phyloP scores from a whole-genome alignment of 2,329 filamentous ascomycete genomes.

The Dryadomyces quercus-mongolicae region DNA sequence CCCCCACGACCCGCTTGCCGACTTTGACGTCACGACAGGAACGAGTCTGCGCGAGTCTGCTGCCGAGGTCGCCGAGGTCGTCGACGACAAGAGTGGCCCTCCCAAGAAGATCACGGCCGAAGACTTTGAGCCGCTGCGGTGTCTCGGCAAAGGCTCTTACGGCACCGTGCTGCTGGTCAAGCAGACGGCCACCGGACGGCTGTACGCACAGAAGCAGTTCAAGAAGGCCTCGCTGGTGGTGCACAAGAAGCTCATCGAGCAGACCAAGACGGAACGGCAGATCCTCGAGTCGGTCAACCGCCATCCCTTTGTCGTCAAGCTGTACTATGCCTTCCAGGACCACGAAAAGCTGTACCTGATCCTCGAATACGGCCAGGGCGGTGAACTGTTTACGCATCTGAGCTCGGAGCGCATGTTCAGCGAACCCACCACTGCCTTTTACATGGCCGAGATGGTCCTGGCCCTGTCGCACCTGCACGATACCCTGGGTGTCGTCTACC shows the following conservation, averaged over 20 bases:
- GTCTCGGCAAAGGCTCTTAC: constrained; percentile 91
- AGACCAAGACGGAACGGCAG: constrained; percentile 91
- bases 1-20: not conserved
- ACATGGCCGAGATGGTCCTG: constrained; percentile 96
- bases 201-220: constrained; percentile 98
- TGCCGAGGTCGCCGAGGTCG: no score
- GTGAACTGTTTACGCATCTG: constrained; percentile 92
- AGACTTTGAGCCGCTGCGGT: constrained; percentile 84
- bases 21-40: not conserved
- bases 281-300: constrained; percentile 94
- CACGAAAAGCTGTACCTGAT: constrained; percentile 96
- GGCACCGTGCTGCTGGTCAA: constrained; percentile 91
- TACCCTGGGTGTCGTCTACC: constrained; percentile 87
- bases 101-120: constrained; percentile 78
- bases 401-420: constrained; percentile 91
- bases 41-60: not conserved
- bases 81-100: no score
- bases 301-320: constrained; percentile 94
- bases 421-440: constrained; percentile 82
- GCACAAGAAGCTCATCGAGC: constrained; percentile 90
- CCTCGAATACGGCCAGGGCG: constrained; percentile 92
- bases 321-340: constrained; percentile 97
- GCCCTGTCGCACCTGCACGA: constrained; percentile 88
- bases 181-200: constrained; percentile 71
- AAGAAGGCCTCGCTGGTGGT: constrained; percentile 93